A percentile compares a stretch with the other conserved stretches of the same genome.
Conservation (phyloP, 176 grass and related monocot species). For the Triticum urartu region DNA sequence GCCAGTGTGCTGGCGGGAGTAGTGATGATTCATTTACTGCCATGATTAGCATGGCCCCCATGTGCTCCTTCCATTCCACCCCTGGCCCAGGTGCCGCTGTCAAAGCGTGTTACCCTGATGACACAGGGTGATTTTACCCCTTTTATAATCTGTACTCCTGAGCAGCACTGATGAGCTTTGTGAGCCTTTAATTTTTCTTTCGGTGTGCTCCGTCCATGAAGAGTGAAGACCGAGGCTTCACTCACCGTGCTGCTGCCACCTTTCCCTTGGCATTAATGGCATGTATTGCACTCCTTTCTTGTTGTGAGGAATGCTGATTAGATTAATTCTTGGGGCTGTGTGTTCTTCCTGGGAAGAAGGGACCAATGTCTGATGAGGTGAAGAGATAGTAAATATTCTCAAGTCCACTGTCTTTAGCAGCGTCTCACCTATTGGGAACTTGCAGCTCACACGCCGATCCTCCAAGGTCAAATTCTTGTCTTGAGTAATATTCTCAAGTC, state of each 20-base stretch:
- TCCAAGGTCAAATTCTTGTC: conserved; percentile 25
- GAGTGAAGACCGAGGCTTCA: background rate
- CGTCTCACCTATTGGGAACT: conserved; percentile 38
- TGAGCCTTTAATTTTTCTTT: background rate
- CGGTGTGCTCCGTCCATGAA: background rate
- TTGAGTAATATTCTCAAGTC: background rate
- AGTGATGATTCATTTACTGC: conserved; percentile 37
- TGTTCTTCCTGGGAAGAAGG: conserved; percentile 50
- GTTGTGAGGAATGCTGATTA: conserved; percentile 35
- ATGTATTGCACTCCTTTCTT: conserved; percentile 10
- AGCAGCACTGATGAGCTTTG: background rate
- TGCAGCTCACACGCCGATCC: conserved; percentile 17
- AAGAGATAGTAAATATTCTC: conserved; percentile 6
- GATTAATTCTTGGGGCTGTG: conserved; percentile 38
- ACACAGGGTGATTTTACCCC: background rate
- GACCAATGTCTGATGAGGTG: conserved; percentile 37
- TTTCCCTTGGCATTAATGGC: conserved; percentile 34
- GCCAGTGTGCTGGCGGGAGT: conserved; percentile 28
- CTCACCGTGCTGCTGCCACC: conserved; percentile 15
- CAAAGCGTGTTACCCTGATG: conserved; percentile 26
- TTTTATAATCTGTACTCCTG: background rate
- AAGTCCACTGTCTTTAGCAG: conserved; percentile 22
- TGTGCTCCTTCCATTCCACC: conserved; percentile 26
- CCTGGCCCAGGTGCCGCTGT: conserved; percentile 21
- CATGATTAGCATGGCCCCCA: conserved; percentile 30